These are phyloP conservation scores for Rhododendron vialii DNA, from an alignment of 148 eudicot genomes.

Conservation along the genomic window DNA sequence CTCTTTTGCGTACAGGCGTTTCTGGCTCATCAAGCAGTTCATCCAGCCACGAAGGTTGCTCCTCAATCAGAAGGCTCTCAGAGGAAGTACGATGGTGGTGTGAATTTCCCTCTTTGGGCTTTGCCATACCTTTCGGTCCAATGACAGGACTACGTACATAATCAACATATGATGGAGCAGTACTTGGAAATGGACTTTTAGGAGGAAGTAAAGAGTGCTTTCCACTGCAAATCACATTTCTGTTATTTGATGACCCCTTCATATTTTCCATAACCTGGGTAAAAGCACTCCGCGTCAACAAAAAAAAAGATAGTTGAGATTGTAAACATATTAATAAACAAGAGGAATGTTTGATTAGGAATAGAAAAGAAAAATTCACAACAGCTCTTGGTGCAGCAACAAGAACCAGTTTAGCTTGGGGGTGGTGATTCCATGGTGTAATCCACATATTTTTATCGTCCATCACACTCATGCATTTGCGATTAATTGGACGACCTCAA, in stretches of 20 bases:
- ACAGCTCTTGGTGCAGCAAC: neutral
- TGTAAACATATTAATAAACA: neutral
- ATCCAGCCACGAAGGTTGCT: conserved; percentile 97
- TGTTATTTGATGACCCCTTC: conserved; percentile 61
- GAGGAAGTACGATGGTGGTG: conserved; percentile 94
- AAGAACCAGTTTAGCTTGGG: neutral
- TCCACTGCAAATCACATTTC: conserved; percentile 56
- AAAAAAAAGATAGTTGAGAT: neutral
- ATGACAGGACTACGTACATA: conserved; percentile 39
- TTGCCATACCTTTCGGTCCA: conserved; percentile 44
- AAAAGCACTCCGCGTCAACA: conserved; percentile 11
- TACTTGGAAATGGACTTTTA: conserved; percentile 81
- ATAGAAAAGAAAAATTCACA: neutral
- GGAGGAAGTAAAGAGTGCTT: conserved; percentile 86
- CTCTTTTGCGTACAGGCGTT: conserved; percentile 71
- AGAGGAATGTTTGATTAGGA: neutral
- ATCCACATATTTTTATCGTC: neutral
- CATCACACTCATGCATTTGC: neutral
- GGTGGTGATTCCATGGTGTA: neutral
- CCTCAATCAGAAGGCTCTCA: conserved; percentile 74
- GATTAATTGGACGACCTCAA: neutral
- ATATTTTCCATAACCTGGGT: conserved; percentile 53
- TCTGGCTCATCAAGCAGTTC: conserved; percentile 96
- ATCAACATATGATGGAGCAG: conserved; percentile 60
- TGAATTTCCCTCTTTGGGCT: conserved; percentile 55